Base-by-base conservation (phyloP, 2,329 filamentous ascomycete species). In the Talaromyces pinophilus region DNA sequence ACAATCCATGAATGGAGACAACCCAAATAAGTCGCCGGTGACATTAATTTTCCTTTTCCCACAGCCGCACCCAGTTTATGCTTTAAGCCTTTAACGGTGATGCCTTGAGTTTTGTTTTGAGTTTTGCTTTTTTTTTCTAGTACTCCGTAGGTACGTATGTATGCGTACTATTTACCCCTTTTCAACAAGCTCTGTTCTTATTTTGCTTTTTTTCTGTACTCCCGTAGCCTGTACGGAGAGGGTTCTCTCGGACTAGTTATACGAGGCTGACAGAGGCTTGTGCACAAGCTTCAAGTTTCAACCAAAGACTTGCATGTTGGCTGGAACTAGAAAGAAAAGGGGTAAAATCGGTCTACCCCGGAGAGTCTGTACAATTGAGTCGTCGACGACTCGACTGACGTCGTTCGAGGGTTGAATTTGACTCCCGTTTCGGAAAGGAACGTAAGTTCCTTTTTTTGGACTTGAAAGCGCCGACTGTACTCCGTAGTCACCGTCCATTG, bases 81-180 rank as follows among this genome's bases (percentile, higher is more conserved):
- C 19, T 19, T 19, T 19, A 19, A 30, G n/a, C 33, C 33, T 13
- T 38, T 25, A 40, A 38, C 15, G 54, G 10, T 7, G 38, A 7
- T 57, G 11, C 54, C 40, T 57, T 57, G 35, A 38, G 35, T 38
- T 38, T 38, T 38, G 1, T 35, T 35, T 28, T 46, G 17, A 52
- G 11, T 57, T 57, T 35, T 15, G 17, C 30, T 57, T 22, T 7
- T 22, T 48, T 25, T 25, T 19, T 1, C 19, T 19, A 19, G 19
- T 19, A 19, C 19, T 19, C 19, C 19, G 19, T 19, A 19, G 19
- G 19, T 19, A 19, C 19, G 19, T 1, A 19, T 19, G 17, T 44
- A n/a, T 42, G n/a, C 8, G 10, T 25, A 40, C 54, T 57, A 57
- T 57, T 57, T 38, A 57, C 54, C 54, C 54, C 54, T 40, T 55